phyloP scores from a whole-genome alignment of 148 eudicot species.

The Oxyria digyna region DNA sequence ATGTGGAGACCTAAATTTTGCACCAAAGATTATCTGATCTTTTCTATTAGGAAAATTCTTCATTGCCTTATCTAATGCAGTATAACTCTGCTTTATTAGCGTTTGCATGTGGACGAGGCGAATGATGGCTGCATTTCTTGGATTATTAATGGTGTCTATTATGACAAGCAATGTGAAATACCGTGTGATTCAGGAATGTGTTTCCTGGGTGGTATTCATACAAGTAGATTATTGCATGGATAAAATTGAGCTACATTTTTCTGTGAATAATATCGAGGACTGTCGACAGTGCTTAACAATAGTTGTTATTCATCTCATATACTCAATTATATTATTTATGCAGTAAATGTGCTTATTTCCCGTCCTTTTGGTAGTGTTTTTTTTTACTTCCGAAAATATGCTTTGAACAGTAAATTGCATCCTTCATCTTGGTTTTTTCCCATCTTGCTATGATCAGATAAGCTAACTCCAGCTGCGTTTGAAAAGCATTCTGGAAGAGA shows the following conservation, averaged over 20 bases:
- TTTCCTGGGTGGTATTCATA: not conserved
- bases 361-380: not conserved
- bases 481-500: conserved; percentile 74
- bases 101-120: not conserved
- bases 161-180: not conserved
- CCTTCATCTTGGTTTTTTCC: not conserved
- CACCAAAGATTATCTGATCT: not conserved
- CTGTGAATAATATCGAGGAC: not conserved
- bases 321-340: not conserved
- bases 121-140: not conserved
- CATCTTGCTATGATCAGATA: conserved; percentile 18
- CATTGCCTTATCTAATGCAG: not conserved
- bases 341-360: not conserved
- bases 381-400: not conserved
- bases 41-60: not conserved
- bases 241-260: not conserved
- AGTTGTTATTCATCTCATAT: not conserved
- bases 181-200: not conserved
- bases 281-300: not conserved
- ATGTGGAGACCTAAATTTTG: no score
- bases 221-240: not conserved
- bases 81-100: not conserved
- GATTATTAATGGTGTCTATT: not conserved
- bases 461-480: conserved; percentile 59
- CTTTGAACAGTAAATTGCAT: not conserved